These are phyloP conservation scores for Bisporella sp. DNA, from an alignment of 2,329 filamentous ascomycete genomes.

Conservation along the genomic window DNA sequence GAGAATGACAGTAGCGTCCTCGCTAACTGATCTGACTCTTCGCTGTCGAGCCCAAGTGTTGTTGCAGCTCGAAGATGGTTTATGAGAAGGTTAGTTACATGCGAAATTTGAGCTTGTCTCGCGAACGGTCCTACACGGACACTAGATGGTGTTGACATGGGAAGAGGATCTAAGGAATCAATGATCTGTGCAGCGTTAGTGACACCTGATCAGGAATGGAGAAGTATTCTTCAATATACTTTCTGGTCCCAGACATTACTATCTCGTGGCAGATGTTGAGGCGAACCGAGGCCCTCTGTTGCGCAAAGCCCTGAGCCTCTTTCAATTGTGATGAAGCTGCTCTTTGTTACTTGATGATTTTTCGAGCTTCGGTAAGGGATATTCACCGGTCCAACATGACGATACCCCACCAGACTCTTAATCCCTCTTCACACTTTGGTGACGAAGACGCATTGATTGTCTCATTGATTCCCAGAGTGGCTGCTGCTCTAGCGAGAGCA, in stretches of 20 bases:
- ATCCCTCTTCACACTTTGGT: neutral
- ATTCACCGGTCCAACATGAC: conserved; percentile 14
- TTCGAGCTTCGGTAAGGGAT: neutral
- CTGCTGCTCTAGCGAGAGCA: conserved; percentile 11
- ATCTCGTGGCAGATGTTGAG: conserved; percentile 10
- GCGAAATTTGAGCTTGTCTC: conserved; percentile 15
- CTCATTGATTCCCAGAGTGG: conserved; percentile 11
- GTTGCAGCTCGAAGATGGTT: conserved; percentile 1
- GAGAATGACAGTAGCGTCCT: conserved; percentile 14
- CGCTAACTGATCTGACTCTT: conserved; percentile 12
- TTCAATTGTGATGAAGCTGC: conserved; percentile 6
- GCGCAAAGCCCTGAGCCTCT: conserved; percentile 8
- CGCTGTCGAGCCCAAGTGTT: conserved; percentile 2
- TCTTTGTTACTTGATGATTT: conserved; percentile 2
- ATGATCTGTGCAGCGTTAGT: conserved; percentile 6
- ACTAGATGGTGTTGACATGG: conserved; percentile 12
- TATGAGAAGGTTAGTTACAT: conserved; percentile 4
- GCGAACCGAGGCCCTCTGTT: conserved; percentile 9
- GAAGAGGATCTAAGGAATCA: conserved; percentile 6
- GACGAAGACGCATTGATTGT: neutral
- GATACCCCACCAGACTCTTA: conserved; percentile 16
- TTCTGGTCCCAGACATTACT: conserved; percentile 8
- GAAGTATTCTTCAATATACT: neutral
- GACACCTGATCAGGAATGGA: too few relatives aligned
- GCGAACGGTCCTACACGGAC: conserved; percentile 13